These are phyloP conservation scores for Pelargonium myrrhifolium DNA, from an alignment of 441 rosid species.

Conservation along the genomic window DNA sequence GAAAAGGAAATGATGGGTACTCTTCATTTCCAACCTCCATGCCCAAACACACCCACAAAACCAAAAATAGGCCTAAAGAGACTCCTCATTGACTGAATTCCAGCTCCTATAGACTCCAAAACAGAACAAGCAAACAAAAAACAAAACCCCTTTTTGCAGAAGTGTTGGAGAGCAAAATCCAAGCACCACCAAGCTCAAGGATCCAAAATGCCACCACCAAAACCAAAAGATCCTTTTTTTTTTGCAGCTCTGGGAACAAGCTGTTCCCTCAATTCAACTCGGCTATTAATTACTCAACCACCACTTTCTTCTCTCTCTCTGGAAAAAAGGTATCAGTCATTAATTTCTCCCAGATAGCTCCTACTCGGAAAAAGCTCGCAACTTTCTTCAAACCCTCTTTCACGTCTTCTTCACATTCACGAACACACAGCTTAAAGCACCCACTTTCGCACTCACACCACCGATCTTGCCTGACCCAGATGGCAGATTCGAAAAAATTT, in stretches of 20 bases:
- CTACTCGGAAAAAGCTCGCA: neutral
- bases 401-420: neutral
- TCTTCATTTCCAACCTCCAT: slow-evolving; percentile 3
- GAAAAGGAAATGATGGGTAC: neutral
- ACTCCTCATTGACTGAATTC: neutral
- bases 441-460: neutral
- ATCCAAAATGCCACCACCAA: neutral
- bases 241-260: neutral
- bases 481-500: neutral
- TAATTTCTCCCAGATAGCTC: slow-evolving; percentile 1
- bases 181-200: slow-evolving; percentile 2
- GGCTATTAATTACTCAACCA: slow-evolving; percentile 1
- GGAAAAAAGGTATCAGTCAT: neutral
- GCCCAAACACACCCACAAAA: slow-evolving; percentile 1
- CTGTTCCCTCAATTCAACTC: slow-evolving; percentile 2
- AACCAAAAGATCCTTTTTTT: neutral
- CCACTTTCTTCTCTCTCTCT: neutral
- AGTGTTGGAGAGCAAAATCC: neutral
- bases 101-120: neutral
- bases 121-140: neutral
- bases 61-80: neutral
- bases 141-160: neutral
- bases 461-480: slow-evolving; percentile 8
- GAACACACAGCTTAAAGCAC: neutral
- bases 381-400: neutral